These are phyloP conservation scores for Xylaria venustula DNA, from an alignment of 495 filamentous ascomycete species.

Conservation along the genomic window DNA sequence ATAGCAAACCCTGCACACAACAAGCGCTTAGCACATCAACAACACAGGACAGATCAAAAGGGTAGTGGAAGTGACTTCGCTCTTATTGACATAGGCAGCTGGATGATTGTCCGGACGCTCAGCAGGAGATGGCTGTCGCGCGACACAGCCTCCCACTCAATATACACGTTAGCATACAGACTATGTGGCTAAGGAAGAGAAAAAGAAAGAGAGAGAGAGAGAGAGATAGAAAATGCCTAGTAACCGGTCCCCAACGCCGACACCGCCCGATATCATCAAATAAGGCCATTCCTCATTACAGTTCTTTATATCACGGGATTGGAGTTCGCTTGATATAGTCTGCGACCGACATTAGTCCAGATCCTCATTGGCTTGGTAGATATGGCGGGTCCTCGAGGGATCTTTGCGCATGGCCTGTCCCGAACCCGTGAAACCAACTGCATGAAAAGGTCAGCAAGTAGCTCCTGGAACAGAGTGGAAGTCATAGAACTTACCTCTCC, in stretches of 20 bases:
- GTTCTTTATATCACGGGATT: not conserved
- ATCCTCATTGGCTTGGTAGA: conserved; percentile 81
- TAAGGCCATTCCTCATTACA: conserved; percentile 4
- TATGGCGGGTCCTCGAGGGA: conserved; percentile 74
- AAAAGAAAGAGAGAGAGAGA: too few relatives aligned
- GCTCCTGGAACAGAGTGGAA: not conserved
- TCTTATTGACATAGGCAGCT: conserved; percentile 17
- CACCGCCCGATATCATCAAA: not conserved
- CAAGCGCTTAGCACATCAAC: conserved; percentile 31
- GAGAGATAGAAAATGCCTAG: conserved; percentile 36
- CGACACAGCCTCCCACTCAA: conserved; percentile 27
- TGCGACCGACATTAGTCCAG: conserved; percentile 51
- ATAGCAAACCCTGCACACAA: conserved; percentile 13
- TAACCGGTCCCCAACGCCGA: conserved; percentile 18
- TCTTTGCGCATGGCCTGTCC: conserved; percentile 95
- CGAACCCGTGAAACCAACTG: conserved; percentile 94
- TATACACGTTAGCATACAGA: conserved; percentile 33
- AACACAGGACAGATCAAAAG: conserved; percentile 2
- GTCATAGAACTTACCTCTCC: conserved; percentile 75
- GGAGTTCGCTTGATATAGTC: conserved; percentile 8
- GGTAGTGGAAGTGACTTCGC: conserved; percentile 24
- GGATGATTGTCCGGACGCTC: conserved; percentile 23
- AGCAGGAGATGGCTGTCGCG: conserved; percentile 14
- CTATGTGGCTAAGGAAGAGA: conserved; percentile 27
- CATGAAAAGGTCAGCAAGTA: conserved; percentile 33